These are phyloP conservation scores for Colletotrichum zoysiae DNA, from an alignment of 2,329 filamentous ascomycete species.

Conservation along the genomic window DNA sequence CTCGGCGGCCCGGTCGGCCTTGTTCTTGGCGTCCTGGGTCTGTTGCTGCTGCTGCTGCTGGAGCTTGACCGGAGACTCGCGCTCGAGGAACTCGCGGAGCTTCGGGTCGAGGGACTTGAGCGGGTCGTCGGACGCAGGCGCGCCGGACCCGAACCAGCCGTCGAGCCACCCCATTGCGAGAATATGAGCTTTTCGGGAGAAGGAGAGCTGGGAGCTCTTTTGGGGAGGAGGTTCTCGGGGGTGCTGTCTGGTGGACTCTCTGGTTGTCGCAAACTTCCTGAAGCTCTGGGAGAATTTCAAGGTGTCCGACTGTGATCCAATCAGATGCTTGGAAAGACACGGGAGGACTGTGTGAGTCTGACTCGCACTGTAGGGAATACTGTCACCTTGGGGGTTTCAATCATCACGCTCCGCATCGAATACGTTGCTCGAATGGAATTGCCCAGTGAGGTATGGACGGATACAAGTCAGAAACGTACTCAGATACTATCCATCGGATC, in stretches of 20 bases:
- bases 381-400: background rate
- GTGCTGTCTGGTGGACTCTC: background rate
- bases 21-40: conserved; percentile 26
- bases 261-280: conserved; percentile 26
- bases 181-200: background rate
- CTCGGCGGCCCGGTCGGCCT: conserved; percentile 42
- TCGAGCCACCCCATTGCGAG: conserved; percentile 69
- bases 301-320: conserved; percentile 24
- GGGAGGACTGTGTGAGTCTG: background rate
- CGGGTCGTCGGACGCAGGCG: conserved; percentile 65
- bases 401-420: background rate
- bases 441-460: background rate
- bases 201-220: background rate
- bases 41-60: conserved; percentile 40
- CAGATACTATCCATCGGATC: background rate
- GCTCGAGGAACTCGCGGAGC: conserved; percentile 85
- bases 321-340: conserved; percentile 37
- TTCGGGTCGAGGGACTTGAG: conserved; percentile 83
- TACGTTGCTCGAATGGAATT: background rate
- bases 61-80: conserved; percentile 83
- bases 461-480: too few relatives aligned
- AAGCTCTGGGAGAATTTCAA: conserved; percentile 40
- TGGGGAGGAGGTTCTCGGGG: background rate
- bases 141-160: conserved; percentile 60
- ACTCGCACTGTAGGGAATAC: conserved; percentile 6